Evolutionary conservation across 345 rosid species (phyloP).

Genomic region (Salix udensis): DNA sequence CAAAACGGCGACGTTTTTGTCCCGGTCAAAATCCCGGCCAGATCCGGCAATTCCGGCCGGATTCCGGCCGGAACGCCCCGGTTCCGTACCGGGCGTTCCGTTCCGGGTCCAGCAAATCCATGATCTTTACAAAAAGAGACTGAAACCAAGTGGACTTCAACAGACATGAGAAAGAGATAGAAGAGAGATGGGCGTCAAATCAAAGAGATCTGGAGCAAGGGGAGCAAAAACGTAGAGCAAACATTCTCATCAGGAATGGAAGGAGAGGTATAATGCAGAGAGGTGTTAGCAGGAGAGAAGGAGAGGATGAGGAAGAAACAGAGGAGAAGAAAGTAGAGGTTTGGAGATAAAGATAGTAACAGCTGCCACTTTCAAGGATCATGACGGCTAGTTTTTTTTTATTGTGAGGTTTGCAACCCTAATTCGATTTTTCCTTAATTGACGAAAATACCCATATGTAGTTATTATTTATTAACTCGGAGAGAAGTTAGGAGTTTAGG

Average conservation of each 20-base stretch:
- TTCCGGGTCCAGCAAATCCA: not conserved
- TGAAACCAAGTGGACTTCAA: not conserved
- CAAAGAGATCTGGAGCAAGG: no score
- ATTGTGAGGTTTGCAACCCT: slow-evolving; percentile 19
- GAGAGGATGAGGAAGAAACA: not conserved
- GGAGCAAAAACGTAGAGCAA: not conserved
- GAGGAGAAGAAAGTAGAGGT: not conserved
- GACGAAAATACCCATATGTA: not conserved
- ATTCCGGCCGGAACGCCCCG: no score
- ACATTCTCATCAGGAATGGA: not conserved
- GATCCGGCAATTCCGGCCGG: no score
- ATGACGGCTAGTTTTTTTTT: not conserved
- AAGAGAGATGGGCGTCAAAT: not conserved
- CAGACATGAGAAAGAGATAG: not conserved
- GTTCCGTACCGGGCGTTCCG: no score
- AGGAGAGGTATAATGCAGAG: not conserved
- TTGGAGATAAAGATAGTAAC: not conserved
- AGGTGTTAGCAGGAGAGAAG: not conserved
- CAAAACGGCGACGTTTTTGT: no score
- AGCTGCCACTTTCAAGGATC: not conserved
- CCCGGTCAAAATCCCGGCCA: no score
- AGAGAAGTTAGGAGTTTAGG: no score
- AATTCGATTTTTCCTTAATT: slow-evolving; percentile 1
- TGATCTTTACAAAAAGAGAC: not conserved
- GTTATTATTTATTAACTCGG: not conserved